Percentiles rank a stretch among this genome's conserved stretches.
phyloP scores from a whole-genome alignment of 345 rosid genomes.

The Boechera retrofracta region DNA sequence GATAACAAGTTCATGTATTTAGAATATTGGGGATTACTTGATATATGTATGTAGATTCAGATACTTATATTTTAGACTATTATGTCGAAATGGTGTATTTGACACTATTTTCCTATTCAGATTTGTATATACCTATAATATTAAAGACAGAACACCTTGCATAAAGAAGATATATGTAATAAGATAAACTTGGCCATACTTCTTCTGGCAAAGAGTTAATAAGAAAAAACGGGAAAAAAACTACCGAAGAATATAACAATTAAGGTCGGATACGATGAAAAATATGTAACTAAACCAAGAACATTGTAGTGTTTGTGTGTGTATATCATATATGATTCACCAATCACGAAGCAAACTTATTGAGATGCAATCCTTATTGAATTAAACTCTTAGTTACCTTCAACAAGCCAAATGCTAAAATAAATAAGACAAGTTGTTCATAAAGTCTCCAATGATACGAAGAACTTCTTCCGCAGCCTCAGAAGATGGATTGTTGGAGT shows the following conservation, averaged over 20 bases:
- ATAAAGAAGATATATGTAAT: neutral
- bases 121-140: neutral
- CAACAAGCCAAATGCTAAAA: conserved; percentile 35
- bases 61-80: neutral
- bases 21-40: neutral
- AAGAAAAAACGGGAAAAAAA: neutral
- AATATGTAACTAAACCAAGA: conserved; percentile 13
- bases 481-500: conserved; percentile 63
- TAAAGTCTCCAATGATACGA: conserved; percentile 51
- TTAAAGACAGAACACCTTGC: neutral
- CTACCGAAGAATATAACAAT: neutral
- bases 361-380: conserved; percentile 6
- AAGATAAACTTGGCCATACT: neutral
- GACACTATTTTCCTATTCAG: neutral
- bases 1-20: neutral
- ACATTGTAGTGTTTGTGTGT: neutral
- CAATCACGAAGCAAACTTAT: conserved; percentile 27
- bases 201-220: neutral
- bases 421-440: conserved; percentile 42
- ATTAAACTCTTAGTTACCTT: neutral
- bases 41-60: neutral
- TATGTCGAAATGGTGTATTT: neutral
- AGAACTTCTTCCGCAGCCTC: conserved; percentile 49
- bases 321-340: neutral
- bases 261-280: neutral